Base-by-base conservation (phyloP, 2,329 filamentous ascomycete species). In the Stagonosporopsis chrysanthemi region DNA sequence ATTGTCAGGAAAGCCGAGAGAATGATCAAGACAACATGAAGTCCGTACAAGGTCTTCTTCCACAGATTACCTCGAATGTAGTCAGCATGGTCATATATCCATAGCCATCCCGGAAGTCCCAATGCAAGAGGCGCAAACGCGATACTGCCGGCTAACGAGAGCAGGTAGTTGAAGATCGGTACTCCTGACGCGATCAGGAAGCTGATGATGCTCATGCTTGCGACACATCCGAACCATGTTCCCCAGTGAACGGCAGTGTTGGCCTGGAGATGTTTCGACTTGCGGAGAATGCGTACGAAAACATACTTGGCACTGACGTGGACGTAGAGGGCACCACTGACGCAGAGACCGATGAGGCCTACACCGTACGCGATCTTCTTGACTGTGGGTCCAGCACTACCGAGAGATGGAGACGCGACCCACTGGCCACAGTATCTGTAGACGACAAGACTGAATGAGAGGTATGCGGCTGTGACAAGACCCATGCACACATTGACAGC, bases 291-390 rank as follows among this genome's bases (percentile, higher is more conserved):
- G 2, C 83, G 79, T 4, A 85, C 82, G 60, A 84, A 85, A 38
- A 83, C 67, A 61, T 83, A 83, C 64, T 84, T 85, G 4, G 82
- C 78, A 1, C 79, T 79, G n/a, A 83, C 74, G 65, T 83, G 82
- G 15, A 81, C 67, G 63, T 81, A 82, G 2, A 82, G 63, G 36
- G 75, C 76, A 3, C 75, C 78, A 48, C 78, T 80, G 38, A 87
- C 80, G 33, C 84, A 73, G 7, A 88, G 75, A 1, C 84, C 84
- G 2, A 81, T 74, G 2, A 88, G 69, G 2, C 64, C 85, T 49
- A 88, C 76, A 3, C 85, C 86, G 63, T 87, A 89, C 0, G 83
- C 74, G 0, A 87, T 78, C 69, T 84, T 86, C 74, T 88, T 87
- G 64, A 88, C 77, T 0, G 78, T 80, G 6, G 78, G 76, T 4